These are phyloP conservation scores for Madurella mycetomatis DNA, from an alignment of 2,329 filamentous ascomycete species.

Conservation along the genomic window DNA sequence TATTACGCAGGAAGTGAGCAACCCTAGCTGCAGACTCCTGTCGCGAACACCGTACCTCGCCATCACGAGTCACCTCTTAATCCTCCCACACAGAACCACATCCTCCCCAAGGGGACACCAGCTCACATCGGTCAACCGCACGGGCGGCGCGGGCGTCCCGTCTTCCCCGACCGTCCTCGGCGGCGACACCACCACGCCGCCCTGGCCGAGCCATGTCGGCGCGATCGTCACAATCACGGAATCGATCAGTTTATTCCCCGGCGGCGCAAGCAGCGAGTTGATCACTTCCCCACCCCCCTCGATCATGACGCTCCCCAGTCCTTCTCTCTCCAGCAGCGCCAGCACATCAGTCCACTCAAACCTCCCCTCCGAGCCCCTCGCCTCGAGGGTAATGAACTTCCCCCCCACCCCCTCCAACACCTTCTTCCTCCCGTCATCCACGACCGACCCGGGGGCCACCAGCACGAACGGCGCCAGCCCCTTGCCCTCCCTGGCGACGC, in stretches of 20 bases:
- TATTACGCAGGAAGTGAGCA: neutral
- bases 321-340: slow-evolving; percentile 50
- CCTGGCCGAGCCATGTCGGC: slow-evolving; percentile 81
- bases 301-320: slow-evolving; percentile 78
- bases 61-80: slow-evolving; percentile 13
- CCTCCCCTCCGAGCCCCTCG: slow-evolving; percentile 27
- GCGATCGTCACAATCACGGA: slow-evolving; percentile 85
- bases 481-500: slow-evolving; percentile 56
- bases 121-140: slow-evolving; percentile 60
- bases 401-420: slow-evolving; percentile 49
- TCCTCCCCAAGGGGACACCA: slow-evolving; percentile 82
- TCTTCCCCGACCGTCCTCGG: slow-evolving; percentile 47
- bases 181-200: slow-evolving; percentile 75
- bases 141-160: slow-evolving; percentile 54
- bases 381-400: slow-evolving; percentile 42
- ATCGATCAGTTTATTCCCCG: slow-evolving; percentile 56
- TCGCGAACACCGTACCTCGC: neutral
- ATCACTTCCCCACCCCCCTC: slow-evolving; percentile 83
- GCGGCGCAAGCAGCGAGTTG: slow-evolving; percentile 67
- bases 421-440: slow-evolving; percentile 40
- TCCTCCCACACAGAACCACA: slow-evolving; percentile 70
- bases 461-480: slow-evolving; percentile 74
- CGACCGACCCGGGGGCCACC: slow-evolving; percentile 41
- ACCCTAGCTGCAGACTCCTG: neutral
- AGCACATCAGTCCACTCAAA: slow-evolving; percentile 65